phyloP scores from a whole-genome alignment of 1,139 yeast species.

The Blastobotrys elegans region DNA sequence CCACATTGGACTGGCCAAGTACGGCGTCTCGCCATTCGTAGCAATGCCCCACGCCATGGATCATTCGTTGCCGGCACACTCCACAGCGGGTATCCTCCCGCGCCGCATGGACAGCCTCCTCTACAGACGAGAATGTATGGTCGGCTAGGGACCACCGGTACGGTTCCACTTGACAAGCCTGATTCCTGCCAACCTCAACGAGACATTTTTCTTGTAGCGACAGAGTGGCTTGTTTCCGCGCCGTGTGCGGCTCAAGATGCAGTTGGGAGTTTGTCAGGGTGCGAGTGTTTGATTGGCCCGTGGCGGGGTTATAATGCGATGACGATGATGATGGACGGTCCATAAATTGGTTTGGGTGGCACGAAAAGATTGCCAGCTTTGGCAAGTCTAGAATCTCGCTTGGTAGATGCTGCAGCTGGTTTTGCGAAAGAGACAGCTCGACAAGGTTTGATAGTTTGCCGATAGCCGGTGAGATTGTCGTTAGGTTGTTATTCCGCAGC shows the following conservation, averaged over 20 bases:
- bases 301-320: background rate
- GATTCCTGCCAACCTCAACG: conserved; percentile 9
- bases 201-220: conserved; percentile 11
- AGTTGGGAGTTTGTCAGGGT: background rate
- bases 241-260: background rate
- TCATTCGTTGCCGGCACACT: conserved; percentile 41
- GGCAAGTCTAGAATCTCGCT: conserved; percentile 47
- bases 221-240: background rate
- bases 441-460: conserved; percentile 40
- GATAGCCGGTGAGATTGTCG: conserved; percentile 50
- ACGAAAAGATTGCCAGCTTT: conserved; percentile 43
- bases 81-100: conserved; percentile 40
- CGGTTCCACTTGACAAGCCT: background rate
- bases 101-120: conserved; percentile 1
- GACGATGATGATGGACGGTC: conserved; percentile 11
- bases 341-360: conserved; percentile 44
- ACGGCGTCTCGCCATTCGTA: conserved; percentile 56
- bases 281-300: background rate
- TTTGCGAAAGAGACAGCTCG: conserved; percentile 50
- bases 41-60: conserved; percentile 50
- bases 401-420: conserved; percentile 50
- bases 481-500: conserved; percentile 48
- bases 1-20: conserved; percentile 13
- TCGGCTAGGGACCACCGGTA: conserved; percentile 2
- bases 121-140: background rate